A percentile compares a stretch with the other conserved stretches of the same genome.
These are phyloP conservation scores for Serendipita vermifera DNA, from an alignment of 768 basidiomycete species.

Conservation along the genomic window DNA sequence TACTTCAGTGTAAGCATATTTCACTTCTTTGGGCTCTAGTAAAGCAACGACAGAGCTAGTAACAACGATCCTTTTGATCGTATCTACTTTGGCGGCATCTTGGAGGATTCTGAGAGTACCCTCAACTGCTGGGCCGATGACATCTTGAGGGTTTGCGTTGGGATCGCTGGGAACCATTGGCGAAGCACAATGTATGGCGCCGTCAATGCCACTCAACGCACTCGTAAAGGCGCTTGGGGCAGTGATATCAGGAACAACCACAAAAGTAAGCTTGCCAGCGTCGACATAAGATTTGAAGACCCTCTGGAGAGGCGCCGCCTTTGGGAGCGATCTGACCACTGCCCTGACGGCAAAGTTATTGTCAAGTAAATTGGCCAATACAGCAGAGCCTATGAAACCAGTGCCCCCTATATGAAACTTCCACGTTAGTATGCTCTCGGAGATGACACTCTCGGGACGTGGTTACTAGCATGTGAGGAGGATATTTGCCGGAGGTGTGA, in stretches of 20 bases:
- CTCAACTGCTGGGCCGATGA: constrained; percentile 25
- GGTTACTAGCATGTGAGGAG: constrained; percentile 11
- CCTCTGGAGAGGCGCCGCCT: neutral
- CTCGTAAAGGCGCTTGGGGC: constrained; percentile 13
- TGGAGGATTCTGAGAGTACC: constrained; percentile 25
- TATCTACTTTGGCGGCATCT: constrained; percentile 20
- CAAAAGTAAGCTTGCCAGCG: neutral
- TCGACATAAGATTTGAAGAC: neutral
- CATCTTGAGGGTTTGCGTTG: constrained; percentile 16
- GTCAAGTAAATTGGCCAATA: neutral
- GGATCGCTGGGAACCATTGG: constrained; percentile 10
- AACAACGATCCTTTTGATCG: constrained; percentile 24
- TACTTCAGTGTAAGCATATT: neutral
- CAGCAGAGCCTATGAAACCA: neutral
- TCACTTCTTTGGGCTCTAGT: constrained; percentile 14
- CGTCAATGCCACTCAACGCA: constrained; percentile 16
- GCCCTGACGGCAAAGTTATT: neutral
- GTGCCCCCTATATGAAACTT: neutral
- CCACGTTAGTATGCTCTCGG: no score
- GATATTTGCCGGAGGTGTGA: neutral
- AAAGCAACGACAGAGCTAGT: constrained; percentile 26
- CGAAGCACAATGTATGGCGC: constrained; percentile 16
- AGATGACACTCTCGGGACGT: no score
- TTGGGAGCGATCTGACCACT: neutral
- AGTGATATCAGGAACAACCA: neutral